Base-by-base conservation (phyloP, 768 basidiomycete species). In the Agrocybe pediades region DNA sequence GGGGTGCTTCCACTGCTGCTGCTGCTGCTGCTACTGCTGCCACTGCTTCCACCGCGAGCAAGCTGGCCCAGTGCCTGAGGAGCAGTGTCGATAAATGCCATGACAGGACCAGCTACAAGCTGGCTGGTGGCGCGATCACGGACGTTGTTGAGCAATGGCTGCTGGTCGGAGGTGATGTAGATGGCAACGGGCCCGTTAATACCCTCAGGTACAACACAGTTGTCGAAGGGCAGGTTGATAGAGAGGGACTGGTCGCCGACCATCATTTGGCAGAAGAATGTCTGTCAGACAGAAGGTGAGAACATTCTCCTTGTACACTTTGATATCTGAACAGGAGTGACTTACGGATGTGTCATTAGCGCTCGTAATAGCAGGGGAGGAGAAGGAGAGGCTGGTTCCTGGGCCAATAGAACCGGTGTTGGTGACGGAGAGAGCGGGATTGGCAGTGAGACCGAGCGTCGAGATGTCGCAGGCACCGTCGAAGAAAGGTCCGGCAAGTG, bases 131-230 rank as follows among this genome's bases (percentile, higher is more conserved):
- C 78, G 54, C 85, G 84, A 63, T 85, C 78, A 19, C 71, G 64
- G 57, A 84, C 80, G 69, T 86, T 79, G 72, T 82, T 84, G 66
- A 79, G 60, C 25, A 93, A 72, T 1, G 90, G 86, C 57, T 85
- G 81, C 50, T 65, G 66, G 63, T 84, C 79, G 17, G 77, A 77
- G 26, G 87, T 90, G 73, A 92, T 70, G 70, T 74, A 92, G 65
- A 92, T 68, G 21, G 81, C 85, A 60, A 92, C 85, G 57, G 87
- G 86, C 40, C 92, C 91, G 66, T 88, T 83, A 67, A 92, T 74
- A 49, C 81, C 81, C 0, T 55, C 29, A 30, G 91, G 92, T 11
- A 92, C 83, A 53, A 78, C 67, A 60, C 90, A 92, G 55, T 80
- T 59, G 56, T 68, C 59, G 59, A 88, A 65, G 2, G 89, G 84